Conservation (phyloP, 306 rosid species). For the Prunus persica region DNA sequence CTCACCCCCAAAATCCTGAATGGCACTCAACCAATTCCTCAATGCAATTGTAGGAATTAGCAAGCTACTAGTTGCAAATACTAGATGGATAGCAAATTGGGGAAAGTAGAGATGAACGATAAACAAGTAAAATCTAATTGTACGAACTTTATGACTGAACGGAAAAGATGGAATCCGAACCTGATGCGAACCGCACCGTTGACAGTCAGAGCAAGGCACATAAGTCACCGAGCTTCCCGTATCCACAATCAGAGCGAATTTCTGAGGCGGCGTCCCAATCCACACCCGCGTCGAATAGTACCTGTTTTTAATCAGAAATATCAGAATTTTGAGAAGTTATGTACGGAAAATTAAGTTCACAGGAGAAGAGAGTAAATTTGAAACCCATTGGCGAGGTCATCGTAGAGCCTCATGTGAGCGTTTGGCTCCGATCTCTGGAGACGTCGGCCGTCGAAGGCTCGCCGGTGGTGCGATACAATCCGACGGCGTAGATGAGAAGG, state of each 20-base stretch:
- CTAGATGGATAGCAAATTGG: not conserved
- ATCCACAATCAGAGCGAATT: constrained; percentile 48
- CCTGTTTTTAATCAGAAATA: constrained; percentile 13
- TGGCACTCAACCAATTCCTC: not conserved
- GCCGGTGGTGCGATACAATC: constrained; percentile 12
- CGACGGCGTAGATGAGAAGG: constrained; percentile 4
- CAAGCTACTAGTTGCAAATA: not conserved
- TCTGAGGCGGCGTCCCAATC: constrained; percentile 53
- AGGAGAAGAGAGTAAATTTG: not conserved
- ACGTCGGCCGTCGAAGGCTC: constrained; percentile 31
- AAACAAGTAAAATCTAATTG: not conserved
- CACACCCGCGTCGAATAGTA: constrained; percentile 46
- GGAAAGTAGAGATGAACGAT: no score
- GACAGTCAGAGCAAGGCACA: constrained; percentile 48
- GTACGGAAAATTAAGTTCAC: not conserved
- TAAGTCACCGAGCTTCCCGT: constrained; percentile 52
- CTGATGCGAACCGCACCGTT: constrained; percentile 44
- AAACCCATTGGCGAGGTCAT: constrained; percentile 45
- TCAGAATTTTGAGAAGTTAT: not conserved
- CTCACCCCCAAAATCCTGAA: not conserved
- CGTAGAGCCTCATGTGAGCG: constrained; percentile 53
- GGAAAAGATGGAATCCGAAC: constrained; percentile 21
- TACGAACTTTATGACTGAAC: not conserved
- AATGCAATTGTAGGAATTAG: not conserved
- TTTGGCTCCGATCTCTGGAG: constrained; percentile 32